phyloP scores from a whole-genome alignment of 2,329 filamentous ascomycete species.

The Metarhizium brunneum region DNA sequence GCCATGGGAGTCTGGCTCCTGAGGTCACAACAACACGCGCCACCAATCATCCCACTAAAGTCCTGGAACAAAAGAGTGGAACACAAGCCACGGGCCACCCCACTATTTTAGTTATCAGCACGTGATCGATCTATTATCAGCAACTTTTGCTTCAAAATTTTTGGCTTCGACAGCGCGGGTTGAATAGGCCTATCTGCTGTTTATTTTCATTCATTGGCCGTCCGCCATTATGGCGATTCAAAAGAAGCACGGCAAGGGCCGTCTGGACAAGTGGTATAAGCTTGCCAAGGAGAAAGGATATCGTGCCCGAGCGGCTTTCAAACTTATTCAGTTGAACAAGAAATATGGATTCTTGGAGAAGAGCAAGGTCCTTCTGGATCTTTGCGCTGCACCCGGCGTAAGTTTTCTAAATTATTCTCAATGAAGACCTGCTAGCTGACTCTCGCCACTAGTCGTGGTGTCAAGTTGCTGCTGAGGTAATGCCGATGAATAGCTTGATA shows the following conservation, averaged over 20 bases:
- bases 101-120: constrained; percentile 1
- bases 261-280: constrained; percentile 98
- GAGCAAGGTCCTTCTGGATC: constrained; percentile 91
- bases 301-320: constrained; percentile 90
- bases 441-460: constrained; percentile 65
- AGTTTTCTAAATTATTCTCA: constrained; percentile 18
- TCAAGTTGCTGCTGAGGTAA: constrained; percentile 90
- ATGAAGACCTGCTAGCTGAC: background rate
- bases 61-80: background rate
- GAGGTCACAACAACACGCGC: background rate
- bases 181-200: background rate
- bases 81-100: background rate
- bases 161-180: constrained; percentile 14
- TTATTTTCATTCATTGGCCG: background rate
- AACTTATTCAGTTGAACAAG: constrained; percentile 96
- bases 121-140: constrained; percentile 16
- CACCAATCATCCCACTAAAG: background rate
- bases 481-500: constrained; percentile 84
- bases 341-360: constrained; percentile 98
- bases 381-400: constrained; percentile 92
- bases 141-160: constrained; percentile 23
- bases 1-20: background rate
- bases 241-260: constrained; percentile 98
- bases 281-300: constrained; percentile 98
- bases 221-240: constrained; percentile 72